A percentile compares a stretch with the other conserved stretches of the same genome.
phyloP scores from a whole-genome alignment of 169 alveolate species.

The Plasmodium billcollinsi region DNA sequence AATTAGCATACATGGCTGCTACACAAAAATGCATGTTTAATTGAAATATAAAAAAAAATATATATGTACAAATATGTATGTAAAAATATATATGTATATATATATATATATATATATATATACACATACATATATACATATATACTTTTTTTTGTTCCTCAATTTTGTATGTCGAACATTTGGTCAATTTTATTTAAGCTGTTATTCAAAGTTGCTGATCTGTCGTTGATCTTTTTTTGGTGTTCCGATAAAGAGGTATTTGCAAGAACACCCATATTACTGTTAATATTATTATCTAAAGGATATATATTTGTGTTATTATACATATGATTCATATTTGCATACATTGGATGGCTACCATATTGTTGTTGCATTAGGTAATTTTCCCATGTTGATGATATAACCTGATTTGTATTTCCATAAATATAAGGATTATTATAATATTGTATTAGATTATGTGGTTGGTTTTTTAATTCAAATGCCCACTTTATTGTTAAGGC shows the following conservation, averaged over 20 bases:
- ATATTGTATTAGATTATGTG: constrained; percentile 17
- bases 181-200: constrained; percentile 10
- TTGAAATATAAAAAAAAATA: no score
- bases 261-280: background rate
- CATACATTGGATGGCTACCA: background rate
- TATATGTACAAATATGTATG: no score
- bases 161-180: constrained; percentile 21
- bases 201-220: constrained; percentile 2
- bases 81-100: no score
- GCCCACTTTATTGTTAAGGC: constrained; percentile 98
- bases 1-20: no score
- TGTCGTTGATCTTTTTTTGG: constrained; percentile 15
- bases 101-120: no score
- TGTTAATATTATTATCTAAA: background rate
- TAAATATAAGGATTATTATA: constrained; percentile 45
- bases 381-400: constrained; percentile 45
- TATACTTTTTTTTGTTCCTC: background rate
- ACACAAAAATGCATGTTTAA: no score
- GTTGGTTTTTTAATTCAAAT: constrained; percentile 78
- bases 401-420: constrained; percentile 15
- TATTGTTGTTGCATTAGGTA: constrained; percentile 25
- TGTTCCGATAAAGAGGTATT: constrained; percentile 9
- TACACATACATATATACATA: no score
- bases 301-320: background rate
- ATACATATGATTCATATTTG: background rate